Evolutionary conservation across 805 yeast species (phyloP), one percentile per base, ranked within the genome.

Genomic region (Lipomyces starkeyi): DNA sequence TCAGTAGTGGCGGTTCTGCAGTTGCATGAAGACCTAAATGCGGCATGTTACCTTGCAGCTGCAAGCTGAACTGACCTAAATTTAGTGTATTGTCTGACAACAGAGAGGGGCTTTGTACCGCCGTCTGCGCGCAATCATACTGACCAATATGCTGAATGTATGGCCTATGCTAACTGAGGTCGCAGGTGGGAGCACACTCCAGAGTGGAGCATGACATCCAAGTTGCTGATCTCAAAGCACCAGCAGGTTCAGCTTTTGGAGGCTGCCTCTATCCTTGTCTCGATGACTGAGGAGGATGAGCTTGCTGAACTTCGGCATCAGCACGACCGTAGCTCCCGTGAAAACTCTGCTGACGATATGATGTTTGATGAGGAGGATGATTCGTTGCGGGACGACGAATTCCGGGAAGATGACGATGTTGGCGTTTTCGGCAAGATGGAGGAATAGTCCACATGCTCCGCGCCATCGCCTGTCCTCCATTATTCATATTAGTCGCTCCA

Each of bases 181-280:
- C 37, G n/a, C 60, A 79, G 91, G 53, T 91, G 97, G 97, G 97
- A 91, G 76, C 97, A 91, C 77, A 91, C 97, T 0, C 97, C 97
- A 0, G 97, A 92, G 76, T 91, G 97, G 97, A 90, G 87, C 74
- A 88, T 89, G 77, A 92, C 97, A 2, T 89, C 91, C 73, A 90
- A 90, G 76, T 81, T 91, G 63, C 81, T 89, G 49, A 91, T 92
- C 49, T 88, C 91, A n/a, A 91, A 91, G 78, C 96, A 91, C 78
- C 96, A 91, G 78, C 96, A 91, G 77, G 96, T 91, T 17, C 96
- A 91, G 78, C 81, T 91, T 52, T 81, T 91, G 61, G 96, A 79
- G 65, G 81, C 81, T 0, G 81, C 81, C n/a, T 86, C 90, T 62
- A 90, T 91, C 58, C 81, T 91, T 61, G 92, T 91, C 58, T 88